Conservation (phyloP, 208 protist genomes). For the Trypanosoma grayi region DNA sequence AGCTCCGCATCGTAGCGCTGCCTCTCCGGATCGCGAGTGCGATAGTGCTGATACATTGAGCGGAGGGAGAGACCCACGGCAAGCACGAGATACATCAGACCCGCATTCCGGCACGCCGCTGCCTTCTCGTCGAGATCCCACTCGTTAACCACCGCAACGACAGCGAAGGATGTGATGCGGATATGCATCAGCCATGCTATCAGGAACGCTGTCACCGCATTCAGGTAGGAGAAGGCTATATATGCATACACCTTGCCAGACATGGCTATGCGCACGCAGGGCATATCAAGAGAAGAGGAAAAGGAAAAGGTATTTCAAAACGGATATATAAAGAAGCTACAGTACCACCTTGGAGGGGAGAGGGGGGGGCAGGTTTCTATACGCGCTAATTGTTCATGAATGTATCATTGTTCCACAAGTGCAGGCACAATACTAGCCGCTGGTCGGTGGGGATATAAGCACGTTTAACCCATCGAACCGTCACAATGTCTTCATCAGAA, state of each 20-base stretch:
- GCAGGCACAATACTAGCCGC: no score
- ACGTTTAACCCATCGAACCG: no score
- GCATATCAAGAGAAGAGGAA: no score
- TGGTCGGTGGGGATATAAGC: no score
- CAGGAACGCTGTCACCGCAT: constrained; percentile 62
- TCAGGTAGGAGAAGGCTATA: constrained; percentile 79
- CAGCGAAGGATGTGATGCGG: constrained; percentile 62
- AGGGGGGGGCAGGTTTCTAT: no score
- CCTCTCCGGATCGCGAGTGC: not conserved
- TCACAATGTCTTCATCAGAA: no score
- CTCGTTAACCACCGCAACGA: constrained; percentile 39
- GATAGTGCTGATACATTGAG: not conserved
- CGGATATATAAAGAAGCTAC: no score
- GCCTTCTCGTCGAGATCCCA: constrained; percentile 72
- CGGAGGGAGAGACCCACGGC: constrained; percentile 37
- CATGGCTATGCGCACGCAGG: constrained; percentile 19
- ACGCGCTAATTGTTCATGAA: no score
- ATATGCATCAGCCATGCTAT: constrained; percentile 73
- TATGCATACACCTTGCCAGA: constrained; percentile 32
- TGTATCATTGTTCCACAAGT: no score
- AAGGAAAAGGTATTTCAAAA: no score
- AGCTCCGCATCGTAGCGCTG: constrained; percentile 18
- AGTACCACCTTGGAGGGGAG: no score
- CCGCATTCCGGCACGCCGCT: constrained; percentile 53
- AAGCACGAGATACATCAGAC: constrained; percentile 63